A percentile compares a stretch with the other conserved stretches of the same genome.
These are phyloP conservation scores for Geranium rotundifolium DNA, from an alignment of 345 rosid genomes.

Conservation along the genomic window DNA sequence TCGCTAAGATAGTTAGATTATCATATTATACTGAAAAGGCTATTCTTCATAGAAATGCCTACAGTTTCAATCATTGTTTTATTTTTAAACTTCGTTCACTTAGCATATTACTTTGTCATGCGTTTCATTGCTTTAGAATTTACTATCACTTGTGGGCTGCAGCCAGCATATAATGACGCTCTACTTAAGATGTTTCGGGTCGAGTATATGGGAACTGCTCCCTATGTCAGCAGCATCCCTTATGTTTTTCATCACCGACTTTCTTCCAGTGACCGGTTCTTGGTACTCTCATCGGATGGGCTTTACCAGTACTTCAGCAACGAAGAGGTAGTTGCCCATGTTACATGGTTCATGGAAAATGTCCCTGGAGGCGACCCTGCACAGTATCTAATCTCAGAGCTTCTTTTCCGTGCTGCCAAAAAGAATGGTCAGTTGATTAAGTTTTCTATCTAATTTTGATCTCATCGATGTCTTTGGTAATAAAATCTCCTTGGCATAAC, in stretches of 20 bases:
- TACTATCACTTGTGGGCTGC: slow-evolving; percentile 19
- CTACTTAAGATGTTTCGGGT: slow-evolving; percentile 69
- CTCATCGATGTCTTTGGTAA: neutral
- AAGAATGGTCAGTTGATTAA: slow-evolving; percentile 57
- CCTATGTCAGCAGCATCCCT: slow-evolving; percentile 74
- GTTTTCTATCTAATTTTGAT: neutral
- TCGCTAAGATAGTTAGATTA: no score
- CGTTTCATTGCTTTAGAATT: neutral
- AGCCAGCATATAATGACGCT: slow-evolving; percentile 84
- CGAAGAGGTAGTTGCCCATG: slow-evolving; percentile 92
- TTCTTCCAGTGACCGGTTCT: slow-evolving; percentile 71
- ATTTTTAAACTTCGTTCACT: neutral
- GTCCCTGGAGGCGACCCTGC: slow-evolving; percentile 98
- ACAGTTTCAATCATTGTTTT: neutral
- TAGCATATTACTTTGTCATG: neutral
- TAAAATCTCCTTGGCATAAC: neutral
- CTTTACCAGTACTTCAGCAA: slow-evolving; percentile 90
- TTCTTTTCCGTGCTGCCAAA: slow-evolving; percentile 87
- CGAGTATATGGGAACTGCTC: slow-evolving; percentile 58
- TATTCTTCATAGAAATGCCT: neutral
- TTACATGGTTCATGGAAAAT: slow-evolving; percentile 94
- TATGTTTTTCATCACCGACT: slow-evolving; percentile 74
- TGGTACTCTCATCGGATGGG: slow-evolving; percentile 89
- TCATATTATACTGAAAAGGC: neutral
- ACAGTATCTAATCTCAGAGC: slow-evolving; percentile 84